Evolutionary conservation across 2,329 filamentous ascomycete genomes (phyloP).

Genomic region (Ustilaginoidea virens): DNA sequence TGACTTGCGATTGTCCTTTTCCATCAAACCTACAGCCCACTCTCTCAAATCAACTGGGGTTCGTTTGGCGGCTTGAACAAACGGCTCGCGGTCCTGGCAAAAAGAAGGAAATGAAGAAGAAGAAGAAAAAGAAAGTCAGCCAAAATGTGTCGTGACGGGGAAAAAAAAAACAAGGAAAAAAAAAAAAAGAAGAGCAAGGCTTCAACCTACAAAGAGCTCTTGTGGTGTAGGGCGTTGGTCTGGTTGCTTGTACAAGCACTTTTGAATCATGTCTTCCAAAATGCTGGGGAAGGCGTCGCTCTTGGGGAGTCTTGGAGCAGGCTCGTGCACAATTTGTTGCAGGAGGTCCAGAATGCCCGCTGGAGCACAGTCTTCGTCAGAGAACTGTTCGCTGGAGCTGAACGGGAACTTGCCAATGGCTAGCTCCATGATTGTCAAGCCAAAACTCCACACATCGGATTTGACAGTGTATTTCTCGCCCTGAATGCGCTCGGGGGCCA

Average conservation of each 20-base stretch:
- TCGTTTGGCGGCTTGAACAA: constrained; percentile 89
- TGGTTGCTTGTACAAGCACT: constrained; percentile 82
- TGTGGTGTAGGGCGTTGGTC: constrained; percentile 82
- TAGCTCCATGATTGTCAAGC: constrained; percentile 87
- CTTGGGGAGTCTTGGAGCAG: constrained; percentile 83
- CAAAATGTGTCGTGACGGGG: too few species aligned
- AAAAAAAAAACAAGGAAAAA: background rate
- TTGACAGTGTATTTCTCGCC: constrained; percentile 96
- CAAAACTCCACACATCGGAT: constrained; percentile 98
- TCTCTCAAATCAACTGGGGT: constrained; percentile 87
- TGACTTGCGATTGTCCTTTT: constrained; percentile 88
- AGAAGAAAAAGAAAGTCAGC: too few species aligned
- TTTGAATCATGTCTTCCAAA: constrained; percentile 91
- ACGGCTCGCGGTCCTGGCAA: constrained; percentile 70
- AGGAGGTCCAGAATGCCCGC: constrained; percentile 91
- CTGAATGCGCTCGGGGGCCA: constrained; percentile 96
- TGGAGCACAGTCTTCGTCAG: constrained; percentile 65
- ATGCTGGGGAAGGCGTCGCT: constrained; percentile 94
- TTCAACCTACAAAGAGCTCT: constrained; percentile 60
- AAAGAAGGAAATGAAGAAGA: constrained; percentile 6
- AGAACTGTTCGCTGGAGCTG: constrained; percentile 53
- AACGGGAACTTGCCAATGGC: constrained; percentile 97
- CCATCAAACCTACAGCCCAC: constrained; percentile 90
- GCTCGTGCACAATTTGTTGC: constrained; percentile 95
- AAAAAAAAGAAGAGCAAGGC: background rate